Evolutionary conservation across 129 eudicot genomes (phyloP), one percentile per base, ranked within the genome.

Genomic region (Pseudognaphalium luteoalbum): DNA sequence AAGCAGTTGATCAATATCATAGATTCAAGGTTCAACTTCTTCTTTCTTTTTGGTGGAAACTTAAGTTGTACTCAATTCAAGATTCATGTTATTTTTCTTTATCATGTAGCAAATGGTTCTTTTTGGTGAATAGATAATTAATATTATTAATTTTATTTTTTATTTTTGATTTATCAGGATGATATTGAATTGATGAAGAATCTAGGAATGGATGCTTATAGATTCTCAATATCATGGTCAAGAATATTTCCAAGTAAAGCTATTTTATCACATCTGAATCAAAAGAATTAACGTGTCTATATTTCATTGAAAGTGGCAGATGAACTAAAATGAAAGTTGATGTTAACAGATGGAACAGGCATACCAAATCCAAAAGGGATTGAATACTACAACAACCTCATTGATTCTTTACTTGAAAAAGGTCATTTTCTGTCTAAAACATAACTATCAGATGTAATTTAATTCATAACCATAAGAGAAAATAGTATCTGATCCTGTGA

Each of bases 211-310:
- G 97, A 94, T 84, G 98, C 98, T 72, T 94, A 91, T 72, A 91
- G 98, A 86, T 94, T 94, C 81, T 94, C 98, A 34, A 89, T 94
- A 70, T 91, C 98, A 68, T 94, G 98, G 98, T 77, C 98, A 54
- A 86, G 98, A 89, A 91, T 94, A 68, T 89, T 88, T 73, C 96
- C 98, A 75, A 82, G 98, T 94, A 89, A 86, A 85, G 70, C 60
- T 52, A 65, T 33, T 37, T 66, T 35, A 51, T 61, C 74, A n/a
- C 33, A 16, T 35, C 22, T 76, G 65, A 29, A 65, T 20, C n/a
- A 73, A 37, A 4, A 25, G 28, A 25, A 25, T 25, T 59, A 21
- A 61, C 72, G 30, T 72, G 16, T 6, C 29, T 9, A 25, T 1
- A 25, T 25, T 25, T 25, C 28, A 25, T 74, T 74, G 56, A 66